Evolutionary conservation across 768 basidiomycete genomes (phyloP).

Genomic region (Agrocybe praecox): DNA sequence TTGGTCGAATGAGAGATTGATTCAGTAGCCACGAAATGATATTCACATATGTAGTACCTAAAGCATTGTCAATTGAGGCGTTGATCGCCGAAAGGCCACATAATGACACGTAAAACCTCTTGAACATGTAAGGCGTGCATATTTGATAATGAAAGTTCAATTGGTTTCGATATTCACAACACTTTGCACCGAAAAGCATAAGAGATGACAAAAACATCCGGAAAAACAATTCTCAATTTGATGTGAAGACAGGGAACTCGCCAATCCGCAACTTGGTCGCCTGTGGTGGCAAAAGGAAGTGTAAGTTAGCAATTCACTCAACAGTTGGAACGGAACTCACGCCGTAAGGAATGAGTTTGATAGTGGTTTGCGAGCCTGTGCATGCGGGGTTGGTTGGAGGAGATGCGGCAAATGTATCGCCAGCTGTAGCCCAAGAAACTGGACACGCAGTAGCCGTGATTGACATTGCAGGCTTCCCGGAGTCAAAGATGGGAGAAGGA

Average conservation of each 20-base stretch:
- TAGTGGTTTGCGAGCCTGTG: slow-evolving; percentile 39
- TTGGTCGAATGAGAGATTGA: too few species aligned
- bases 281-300: slow-evolving; percentile 16
- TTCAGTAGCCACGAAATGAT: too few species aligned
- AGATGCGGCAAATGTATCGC: slow-evolving; percentile 49
- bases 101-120: too few species aligned
- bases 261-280: slow-evolving; percentile 41
- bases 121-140: too few species aligned
- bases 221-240: slow-evolving; percentile 4
- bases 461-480: slow-evolving; percentile 46
- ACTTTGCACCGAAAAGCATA: too few species aligned
- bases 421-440: slow-evolving; percentile 47
- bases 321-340: slow-evolving; percentile 31
- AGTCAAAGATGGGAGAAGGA: slow-evolving; percentile 51
- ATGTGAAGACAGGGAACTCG: slow-evolving; percentile 41
- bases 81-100: too few species aligned
- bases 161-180: too few species aligned
- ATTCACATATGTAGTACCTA: too few species aligned
- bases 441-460: slow-evolving; percentile 53
- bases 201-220: too few species aligned
- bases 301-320: background rate
- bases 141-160: too few species aligned
- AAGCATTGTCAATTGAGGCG: too few species aligned
- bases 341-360: slow-evolving; percentile 50
- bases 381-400: slow-evolving; percentile 48